These are phyloP conservation scores for Cryptosporidium ryanae DNA, from an alignment of 169 alveolate species.

Conservation along the genomic window DNA sequence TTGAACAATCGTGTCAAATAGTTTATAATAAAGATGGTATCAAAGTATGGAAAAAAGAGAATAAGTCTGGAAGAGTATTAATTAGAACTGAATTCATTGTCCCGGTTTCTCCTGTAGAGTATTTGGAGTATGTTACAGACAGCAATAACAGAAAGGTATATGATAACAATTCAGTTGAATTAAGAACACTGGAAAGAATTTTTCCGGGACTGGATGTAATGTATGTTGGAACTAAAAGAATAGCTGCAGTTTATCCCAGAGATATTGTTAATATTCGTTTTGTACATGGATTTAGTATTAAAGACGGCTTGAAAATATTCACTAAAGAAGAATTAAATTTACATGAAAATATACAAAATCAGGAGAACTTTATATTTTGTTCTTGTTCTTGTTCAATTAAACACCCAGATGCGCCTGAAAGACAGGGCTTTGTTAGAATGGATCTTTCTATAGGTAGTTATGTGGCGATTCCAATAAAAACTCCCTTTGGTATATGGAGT, in stretches of 20 bases:
- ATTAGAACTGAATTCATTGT: constrained; percentile 75
- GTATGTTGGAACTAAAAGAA: constrained; percentile 77
- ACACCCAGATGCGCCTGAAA: constrained; percentile 80
- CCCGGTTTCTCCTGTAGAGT: constrained; percentile 64
- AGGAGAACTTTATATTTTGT: constrained; percentile 73
- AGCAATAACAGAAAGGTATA: constrained; percentile 74
- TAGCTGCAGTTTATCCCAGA: constrained; percentile 81
- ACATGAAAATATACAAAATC: neutral
- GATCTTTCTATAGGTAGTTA: constrained; percentile 79
- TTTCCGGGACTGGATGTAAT: constrained; percentile 75
- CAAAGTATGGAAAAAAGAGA: constrained; percentile 80
- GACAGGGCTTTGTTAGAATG: constrained; percentile 74
- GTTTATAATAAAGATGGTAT: constrained; percentile 79
- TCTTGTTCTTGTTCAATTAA: constrained; percentile 80
- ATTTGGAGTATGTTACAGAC: constrained; percentile 74
- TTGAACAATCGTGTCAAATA: constrained; percentile 43
- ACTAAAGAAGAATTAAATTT: constrained; percentile 21
- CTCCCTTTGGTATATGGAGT: constrained; percentile 83
- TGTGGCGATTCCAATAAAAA: constrained; percentile 79
- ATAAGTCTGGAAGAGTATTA: constrained; percentile 76
- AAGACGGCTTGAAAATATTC: constrained; percentile 16
- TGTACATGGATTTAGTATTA: constrained; percentile 63
- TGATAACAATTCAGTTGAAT: constrained; percentile 76
- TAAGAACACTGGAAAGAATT: constrained; percentile 72
- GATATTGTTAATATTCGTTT: constrained; percentile 78